Evolutionary conservation across 768 basidiomycete genomes (phyloP).

Genomic region (Pisolithus microcarpus): DNA sequence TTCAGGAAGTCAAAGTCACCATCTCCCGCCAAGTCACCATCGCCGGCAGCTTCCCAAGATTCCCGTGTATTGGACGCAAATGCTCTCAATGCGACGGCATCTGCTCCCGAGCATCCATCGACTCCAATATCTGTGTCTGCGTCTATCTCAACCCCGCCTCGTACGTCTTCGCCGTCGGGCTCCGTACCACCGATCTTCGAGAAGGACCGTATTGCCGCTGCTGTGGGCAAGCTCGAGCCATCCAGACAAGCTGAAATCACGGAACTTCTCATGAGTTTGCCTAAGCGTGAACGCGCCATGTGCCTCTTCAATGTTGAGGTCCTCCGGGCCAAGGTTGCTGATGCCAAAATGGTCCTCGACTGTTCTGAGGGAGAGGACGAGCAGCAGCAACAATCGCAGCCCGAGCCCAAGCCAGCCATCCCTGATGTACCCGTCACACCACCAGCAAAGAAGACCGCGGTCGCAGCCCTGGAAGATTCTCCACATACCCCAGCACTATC

Average conservation of each 20-base stretch:
- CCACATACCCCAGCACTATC: constrained; percentile 75
- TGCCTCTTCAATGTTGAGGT: constrained; percentile 86
- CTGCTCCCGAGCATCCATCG: constrained; percentile 85
- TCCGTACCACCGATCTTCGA: constrained; percentile 60
- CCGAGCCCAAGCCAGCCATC: constrained; percentile 16
- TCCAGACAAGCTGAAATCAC: constrained; percentile 57
- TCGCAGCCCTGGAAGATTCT: constrained; percentile 36
- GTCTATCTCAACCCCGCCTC: constrained; percentile 72
- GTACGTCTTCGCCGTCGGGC: constrained; percentile 72
- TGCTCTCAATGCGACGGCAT: constrained; percentile 65
- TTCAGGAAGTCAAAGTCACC: constrained; percentile 31
- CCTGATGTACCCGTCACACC: constrained; percentile 50
- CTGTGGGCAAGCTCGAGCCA: constrained; percentile 59
- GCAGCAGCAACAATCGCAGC: constrained; percentile 18
- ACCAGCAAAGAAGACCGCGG: constrained; percentile 50
- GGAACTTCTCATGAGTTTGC: constrained; percentile 76
- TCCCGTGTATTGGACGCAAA: constrained; percentile 62
- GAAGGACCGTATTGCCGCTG: constrained; percentile 63
- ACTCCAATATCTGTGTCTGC: constrained; percentile 76
- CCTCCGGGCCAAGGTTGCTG: constrained; percentile 66
- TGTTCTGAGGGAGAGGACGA: constrained; percentile 56
- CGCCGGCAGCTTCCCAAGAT: constrained; percentile 57
- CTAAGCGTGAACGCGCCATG: constrained; percentile 84
- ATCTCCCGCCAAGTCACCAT: constrained; percentile 45
- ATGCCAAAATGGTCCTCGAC: constrained; percentile 77